phyloP scores from a whole-genome alignment of 345 rosid genomes.

The Corchorus olitorius region DNA sequence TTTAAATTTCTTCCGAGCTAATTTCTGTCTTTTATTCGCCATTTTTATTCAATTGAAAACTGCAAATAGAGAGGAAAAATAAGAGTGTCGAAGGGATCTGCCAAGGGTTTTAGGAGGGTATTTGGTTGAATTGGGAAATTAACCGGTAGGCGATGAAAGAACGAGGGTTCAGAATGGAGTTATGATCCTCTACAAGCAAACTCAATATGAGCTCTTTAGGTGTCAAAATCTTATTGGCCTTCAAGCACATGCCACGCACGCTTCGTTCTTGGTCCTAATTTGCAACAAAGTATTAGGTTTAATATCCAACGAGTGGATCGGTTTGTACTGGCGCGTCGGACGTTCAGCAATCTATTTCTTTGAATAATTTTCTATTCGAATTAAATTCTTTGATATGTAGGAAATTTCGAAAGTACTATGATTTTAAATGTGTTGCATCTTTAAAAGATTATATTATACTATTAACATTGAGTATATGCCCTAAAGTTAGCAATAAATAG shows the following conservation, averaged over 20 bases:
- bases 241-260: background rate
- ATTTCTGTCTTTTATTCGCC: constrained; percentile 79
- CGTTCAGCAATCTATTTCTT: no score
- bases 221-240: background rate
- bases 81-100: background rate
- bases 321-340: no score
- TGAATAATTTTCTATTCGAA: no score
- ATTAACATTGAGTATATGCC: no score
- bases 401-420: no score
- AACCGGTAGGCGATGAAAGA: background rate
- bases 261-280: no score
- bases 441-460: no score
- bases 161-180: background rate
- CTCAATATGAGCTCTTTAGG: background rate
- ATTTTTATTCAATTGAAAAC: constrained; percentile 24
- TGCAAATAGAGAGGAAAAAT: background rate
- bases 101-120: constrained; percentile 15
- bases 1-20: constrained; percentile 72
- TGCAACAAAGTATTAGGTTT: no score
- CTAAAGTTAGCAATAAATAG: no score
- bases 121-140: background rate
- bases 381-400: no score
- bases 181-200: background rate
- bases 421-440: no score
- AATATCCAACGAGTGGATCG: no score